Evolutionary conservation across 2,329 filamentous ascomycete species (phyloP), one percentile per base, ranked within the genome.

Genomic region (Diaporthe humulicola): DNA sequence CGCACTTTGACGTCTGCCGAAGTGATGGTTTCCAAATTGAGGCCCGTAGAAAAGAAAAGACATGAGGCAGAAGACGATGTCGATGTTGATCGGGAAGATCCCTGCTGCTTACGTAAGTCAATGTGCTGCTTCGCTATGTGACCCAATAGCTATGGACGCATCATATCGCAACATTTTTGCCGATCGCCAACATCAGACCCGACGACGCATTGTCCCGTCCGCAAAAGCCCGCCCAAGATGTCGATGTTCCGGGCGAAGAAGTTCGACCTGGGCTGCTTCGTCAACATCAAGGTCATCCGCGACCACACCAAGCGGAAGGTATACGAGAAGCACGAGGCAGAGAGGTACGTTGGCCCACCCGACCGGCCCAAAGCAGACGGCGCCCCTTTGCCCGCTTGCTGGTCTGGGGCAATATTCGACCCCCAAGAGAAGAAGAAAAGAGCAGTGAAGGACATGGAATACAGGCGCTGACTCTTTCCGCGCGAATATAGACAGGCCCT

Each of bases 221-320:
- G 22, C 48, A n/a, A 40, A 30, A 25, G 28, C 12, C 45, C 33
- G 8, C n/a, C 69, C 87, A 90, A 78, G 77, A 95, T 95, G 93
- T 93, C 94, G 64, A 94, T 96, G 87, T 98, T 98, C 86, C 90
- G 95, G 80, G 89, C 95, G 42, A 98, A 98, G 86, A 96, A 93
- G 88, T 92, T 98, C 79, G 95, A 98, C 80, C 87, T 98, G 79
- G 93, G 94, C 83, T 95, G 95, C 83, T 98, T 94, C 82, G 85
- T 97, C 86, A 98, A 98, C 82, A 91, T 93, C 83, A 93, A 93
- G 79, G 90, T 94, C 78, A 93, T 99, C 83, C 95, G 97, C 80
- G 97, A 99, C 85, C 95, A 98, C 87, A 96, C 95, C 73, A 99
- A 98, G 91, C 94, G 97, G 81, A 96, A 97, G 87, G 94, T 95